phyloP scores from a whole-genome alignment of 177 flowering plant genomes.

The Vitis hybrid region DNA sequence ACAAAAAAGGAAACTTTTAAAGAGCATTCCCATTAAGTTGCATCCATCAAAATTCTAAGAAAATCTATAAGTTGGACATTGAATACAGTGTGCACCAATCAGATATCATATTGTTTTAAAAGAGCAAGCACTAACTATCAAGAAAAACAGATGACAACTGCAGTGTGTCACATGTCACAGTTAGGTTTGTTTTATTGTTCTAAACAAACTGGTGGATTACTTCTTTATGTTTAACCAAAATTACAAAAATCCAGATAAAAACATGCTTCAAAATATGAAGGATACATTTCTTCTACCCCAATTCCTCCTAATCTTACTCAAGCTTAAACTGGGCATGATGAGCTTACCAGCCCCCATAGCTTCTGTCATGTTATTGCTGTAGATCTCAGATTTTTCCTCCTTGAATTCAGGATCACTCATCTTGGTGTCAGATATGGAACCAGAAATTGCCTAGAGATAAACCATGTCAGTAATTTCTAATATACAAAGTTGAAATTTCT shows the following conservation, averaged over 20 bases:
- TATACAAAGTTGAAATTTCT: background rate
- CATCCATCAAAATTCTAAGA: background rate
- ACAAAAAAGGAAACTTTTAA: background rate
- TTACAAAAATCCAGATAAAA: background rate
- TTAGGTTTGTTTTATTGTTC: background rate
- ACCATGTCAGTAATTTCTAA: background rate
- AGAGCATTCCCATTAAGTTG: background rate
- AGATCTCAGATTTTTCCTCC: constrained; percentile 73
- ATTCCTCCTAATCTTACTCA: background rate
- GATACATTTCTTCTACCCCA: background rate
- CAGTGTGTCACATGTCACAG: background rate
- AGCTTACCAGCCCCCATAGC: constrained; percentile 96
- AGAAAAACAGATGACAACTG: background rate
- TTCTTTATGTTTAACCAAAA: background rate
- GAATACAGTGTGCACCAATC: background rate
- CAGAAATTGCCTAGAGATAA: constrained; percentile 54
- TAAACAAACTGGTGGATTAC: background rate
- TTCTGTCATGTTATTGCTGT: constrained; percentile 84
- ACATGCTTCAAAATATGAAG: background rate
- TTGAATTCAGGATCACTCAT: constrained; percentile 41
- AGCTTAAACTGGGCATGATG: background rate
- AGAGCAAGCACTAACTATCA: background rate
- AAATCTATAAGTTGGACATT: background rate
- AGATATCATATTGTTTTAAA: background rate
- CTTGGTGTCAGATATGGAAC: constrained; percentile 51